Evolutionary conservation across 768 basidiomycete genomes (phyloP).

Genomic region (Tricholoma saponaceum): DNA sequence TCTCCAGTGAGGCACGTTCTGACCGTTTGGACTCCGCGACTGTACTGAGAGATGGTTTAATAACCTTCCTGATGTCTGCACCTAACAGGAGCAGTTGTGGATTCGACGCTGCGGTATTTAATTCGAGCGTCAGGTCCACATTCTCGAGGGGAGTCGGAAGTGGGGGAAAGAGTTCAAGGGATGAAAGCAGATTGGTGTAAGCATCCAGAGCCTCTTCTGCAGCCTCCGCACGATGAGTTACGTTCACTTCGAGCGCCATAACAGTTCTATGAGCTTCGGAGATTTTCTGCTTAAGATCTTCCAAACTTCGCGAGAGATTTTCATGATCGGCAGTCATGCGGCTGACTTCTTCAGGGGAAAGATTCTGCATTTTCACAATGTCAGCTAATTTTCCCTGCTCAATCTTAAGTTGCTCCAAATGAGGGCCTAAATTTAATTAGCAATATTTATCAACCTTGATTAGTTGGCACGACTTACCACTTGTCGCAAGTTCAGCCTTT

Average conservation of each 20-base stretch:
- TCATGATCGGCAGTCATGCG: constrained; percentile 92
- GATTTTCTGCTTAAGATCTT: constrained; percentile 74
- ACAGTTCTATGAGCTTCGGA: constrained; percentile 67
- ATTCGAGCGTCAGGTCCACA: constrained; percentile 73
- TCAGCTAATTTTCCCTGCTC: constrained; percentile 62
- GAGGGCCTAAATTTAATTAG: constrained; percentile 38
- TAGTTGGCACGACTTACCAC: constrained; percentile 35
- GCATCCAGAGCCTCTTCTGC: constrained; percentile 80
- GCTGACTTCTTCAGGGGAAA: constrained; percentile 86
- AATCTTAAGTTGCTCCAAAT: constrained; percentile 57
- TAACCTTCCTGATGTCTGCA: constrained; percentile 62
- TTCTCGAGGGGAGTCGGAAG: constrained; percentile 67
- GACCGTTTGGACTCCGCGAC: constrained; percentile 70
- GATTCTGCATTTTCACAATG: constrained; percentile 81
- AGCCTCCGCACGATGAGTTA: constrained; percentile 72
- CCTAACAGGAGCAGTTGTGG: constrained; percentile 66
- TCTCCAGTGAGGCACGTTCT: constrained; percentile 68
- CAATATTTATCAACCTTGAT: constrained; percentile 3
- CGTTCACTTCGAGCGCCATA: constrained; percentile 79
- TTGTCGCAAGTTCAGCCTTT: constrained; percentile 56
- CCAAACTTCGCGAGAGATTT: constrained; percentile 63
- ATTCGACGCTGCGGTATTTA: constrained; percentile 75
- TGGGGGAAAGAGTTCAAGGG: constrained; percentile 74
- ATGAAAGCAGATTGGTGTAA: constrained; percentile 72
- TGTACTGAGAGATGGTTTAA: constrained; percentile 73